Evolutionary conservation across 371 early-diverging fungal genomes (phyloP), one percentile per base, ranked within the genome.

Genomic region (Rhizomucor miehei): DNA sequence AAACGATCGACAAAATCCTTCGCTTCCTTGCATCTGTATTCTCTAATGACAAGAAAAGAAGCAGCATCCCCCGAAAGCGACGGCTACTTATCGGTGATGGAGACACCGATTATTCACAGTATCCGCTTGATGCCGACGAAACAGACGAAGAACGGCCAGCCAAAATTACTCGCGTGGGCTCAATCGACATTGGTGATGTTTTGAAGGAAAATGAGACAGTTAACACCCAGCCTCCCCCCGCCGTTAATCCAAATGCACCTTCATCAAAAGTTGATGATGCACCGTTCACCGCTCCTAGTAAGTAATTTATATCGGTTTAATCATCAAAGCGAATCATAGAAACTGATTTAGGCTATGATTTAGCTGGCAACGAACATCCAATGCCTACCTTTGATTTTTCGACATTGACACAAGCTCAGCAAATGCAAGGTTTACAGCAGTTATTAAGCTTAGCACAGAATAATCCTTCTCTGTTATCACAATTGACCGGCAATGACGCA

Each of bases 1-100:
- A 87, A 11, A 93, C 90, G 0, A 94, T 97, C 34, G 92, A 96
- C 70, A 95, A 93, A 65, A 91, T 92, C 17, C 51, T 91, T 52
- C 66, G 86, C 16, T 92, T 92, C 64, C 65, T 92, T 51, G 91
- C 91, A 0, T 82, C 89, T 1, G 84, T 92, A 17, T 91, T 87
- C 52, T 79, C 89, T 14, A 65, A 73, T 29, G 88, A 89, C 21
- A 80, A 84, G 51, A 80, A 78, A 47, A 64, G 78, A 21, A 82
- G 69, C 1, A 77, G 79, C 19, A 71, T 81, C 37, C 81, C 82
- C n/a, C 75, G 81, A 48, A 84, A 83, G 45, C 51, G 77, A 29
- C 69, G 71, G 20, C 69, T 67, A 39, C 44, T 81, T 50, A 52
- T 81, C 24, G 76, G 62, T 0, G 74, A 75, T 52, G 60, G 56